A percentile compares a stretch with the other conserved stretches of the same genome.
These are phyloP conservation scores for Sphagnum tenellum DNA, from an alignment of 225 moss, liverwort and hornwort genomes.

Conservation along the genomic window DNA sequence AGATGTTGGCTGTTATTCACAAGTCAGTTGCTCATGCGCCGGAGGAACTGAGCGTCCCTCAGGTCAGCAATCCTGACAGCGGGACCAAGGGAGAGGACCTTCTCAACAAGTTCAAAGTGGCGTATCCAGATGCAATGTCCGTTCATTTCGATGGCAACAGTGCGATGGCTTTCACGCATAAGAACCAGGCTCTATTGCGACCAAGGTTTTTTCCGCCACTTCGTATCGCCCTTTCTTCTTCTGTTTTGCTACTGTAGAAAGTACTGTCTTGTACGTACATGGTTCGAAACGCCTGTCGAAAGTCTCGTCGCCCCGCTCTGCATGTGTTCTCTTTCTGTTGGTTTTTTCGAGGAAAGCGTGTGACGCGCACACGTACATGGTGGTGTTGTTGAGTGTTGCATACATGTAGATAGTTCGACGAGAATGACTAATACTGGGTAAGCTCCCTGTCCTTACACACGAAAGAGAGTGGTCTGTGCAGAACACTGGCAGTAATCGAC, in stretches of 20 bases:
- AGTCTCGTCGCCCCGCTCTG: too few species aligned
- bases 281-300: too few species aligned
- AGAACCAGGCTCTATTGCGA: slow-evolving; percentile 50
- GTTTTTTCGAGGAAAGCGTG: too few species aligned
- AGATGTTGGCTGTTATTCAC: slow-evolving; percentile 84
- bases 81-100: slow-evolving; percentile 40
- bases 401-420: too few species aligned
- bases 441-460: too few species aligned
- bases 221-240: not conserved
- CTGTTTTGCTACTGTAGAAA: too few species aligned
- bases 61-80: slow-evolving; percentile 17
- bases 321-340: too few species aligned
- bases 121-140: slow-evolving; percentile 39
- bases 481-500: slow-evolving; percentile 61
- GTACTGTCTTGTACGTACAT: too few species aligned
- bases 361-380: too few species aligned
- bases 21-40: slow-evolving; percentile 71
- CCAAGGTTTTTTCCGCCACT: slow-evolving; percentile 43
- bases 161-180: slow-evolving; percentile 65
- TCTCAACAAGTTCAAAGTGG: slow-evolving; percentile 41
- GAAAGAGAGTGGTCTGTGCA: slow-evolving; percentile 8
- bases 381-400: too few species aligned
- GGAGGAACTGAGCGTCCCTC: slow-evolving; percentile 53
- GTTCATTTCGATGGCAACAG: slow-evolving; percentile 67
- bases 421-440: too few species aligned